Base-by-base conservation (phyloP, 495 filamentous ascomycete species). In the Hamigera avellanea region DNA sequence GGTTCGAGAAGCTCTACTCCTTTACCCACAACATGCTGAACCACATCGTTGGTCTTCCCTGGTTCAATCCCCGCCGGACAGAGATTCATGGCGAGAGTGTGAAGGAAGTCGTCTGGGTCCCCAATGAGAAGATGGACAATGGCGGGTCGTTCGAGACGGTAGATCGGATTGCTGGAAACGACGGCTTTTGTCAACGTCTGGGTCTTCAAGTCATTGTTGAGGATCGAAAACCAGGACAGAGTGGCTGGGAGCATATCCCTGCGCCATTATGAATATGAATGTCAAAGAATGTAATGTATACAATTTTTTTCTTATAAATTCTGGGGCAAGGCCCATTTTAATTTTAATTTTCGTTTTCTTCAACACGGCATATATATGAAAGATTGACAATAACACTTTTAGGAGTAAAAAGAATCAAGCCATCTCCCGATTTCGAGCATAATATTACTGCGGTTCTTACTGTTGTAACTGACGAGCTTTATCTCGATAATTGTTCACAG, bases 1-100 rank as follows among this genome's bases (percentile, higher is more conserved):
- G 70, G 9, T 70, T 78, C 36, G 81, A 86, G 46, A 62, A 69
- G 5, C 54, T 81, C 4, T 73, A 78, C 35, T 51, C 56, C 2
- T 56, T 68, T 3, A 61, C 69, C 2, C 78, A 82, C 37, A 56
- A 57, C 16, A 19, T 83, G n/a, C 46, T 64, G 17, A 76, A 70
- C 33, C 58, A 56, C 35, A 32, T 77, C 2, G 53, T 64, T 17
- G 67, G 69, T 6, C 48, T 76, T 23, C 76, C 78, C 3, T 64
- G 69, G 50, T 54, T 61, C 15, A 80, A 81, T 43, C 66, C 74
- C 29, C 70, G 73, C 13, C 66, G 79, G 0, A 53, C 59, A 0
- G 75, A 80, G 36, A 42, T 61, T 21, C 60, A 62, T 32, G 76
- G 75, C 2, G 57, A 77, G 41, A 42, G 37, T n/a, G 67, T 78